Base-by-base conservation (phyloP, 352 stramenopile genomes). In the Peronospora destructor region DNA sequence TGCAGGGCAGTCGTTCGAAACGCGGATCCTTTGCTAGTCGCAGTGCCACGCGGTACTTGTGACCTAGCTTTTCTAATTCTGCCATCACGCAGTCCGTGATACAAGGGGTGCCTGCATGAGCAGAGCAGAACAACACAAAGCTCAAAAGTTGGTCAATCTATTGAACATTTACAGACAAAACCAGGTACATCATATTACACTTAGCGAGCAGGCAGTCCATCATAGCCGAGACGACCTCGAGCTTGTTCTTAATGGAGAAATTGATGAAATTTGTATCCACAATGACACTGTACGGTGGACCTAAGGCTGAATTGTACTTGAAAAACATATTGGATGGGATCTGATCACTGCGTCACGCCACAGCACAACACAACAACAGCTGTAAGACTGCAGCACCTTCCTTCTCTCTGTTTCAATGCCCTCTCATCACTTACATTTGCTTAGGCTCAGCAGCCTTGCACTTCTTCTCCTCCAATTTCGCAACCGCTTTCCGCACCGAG, bases 191-290 rank as follows among this genome's bases (percentile, higher is more conserved):
- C 25, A 42, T 10, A 52, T 85, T 87, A 82, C 95, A 98, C 72
- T 99, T 99, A 52, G 97, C 97, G 17, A 99, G 83, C 41, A 99
- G 80, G 68, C 97, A 99, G 77, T 99, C 97, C 96, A 99, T 99
- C 96, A 99, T 99, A 36, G 91, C 85, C 39, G 97, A 96, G 14
- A 99, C 87, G 32, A 99, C 87, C 64, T 99, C 97, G 49, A 99
- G 85, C 63, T 97, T 97, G 82, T 99, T 98, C 55, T 97, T 97
- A 74, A 99, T 99, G 30, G 90, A 98, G 58, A 99, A 99, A 69
- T 99, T 99, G 71, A 99, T 98, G 83, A 99, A 99, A 72, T 99
- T 99, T 16, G 97, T 99, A 87, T 99, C 97, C 39, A 99, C 82
- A 11, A 99, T 72, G 35, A 99, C 85, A 72, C 98, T 96, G 73